Percentiles rank a stretch among this genome's conserved stretches.
These are phyloP conservation scores for Metschnikowia reukaufii DNA, from an alignment of 805 yeast species.

Conservation along the genomic window DNA sequence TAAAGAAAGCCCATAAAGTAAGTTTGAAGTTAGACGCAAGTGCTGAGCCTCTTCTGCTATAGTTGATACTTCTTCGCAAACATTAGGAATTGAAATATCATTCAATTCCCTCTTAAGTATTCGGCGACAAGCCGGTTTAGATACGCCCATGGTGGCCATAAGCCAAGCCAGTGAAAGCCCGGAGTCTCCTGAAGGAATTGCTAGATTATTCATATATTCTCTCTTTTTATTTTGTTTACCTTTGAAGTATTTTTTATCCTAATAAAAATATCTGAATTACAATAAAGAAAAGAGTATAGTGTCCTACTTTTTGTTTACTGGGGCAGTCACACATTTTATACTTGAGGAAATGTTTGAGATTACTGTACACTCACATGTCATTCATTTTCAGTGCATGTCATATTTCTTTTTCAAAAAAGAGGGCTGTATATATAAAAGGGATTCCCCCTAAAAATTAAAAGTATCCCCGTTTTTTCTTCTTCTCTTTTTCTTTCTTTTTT, in stretches of 20 bases:
- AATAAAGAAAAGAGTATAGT: too few species aligned
- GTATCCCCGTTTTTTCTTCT: not conserved
- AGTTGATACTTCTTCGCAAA: constrained; percentile 31
- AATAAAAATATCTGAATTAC: too few species aligned
- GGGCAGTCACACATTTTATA: too few species aligned
- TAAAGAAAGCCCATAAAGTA: constrained; percentile 50
- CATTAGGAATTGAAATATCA: constrained; percentile 40
- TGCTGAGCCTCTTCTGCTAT: constrained; percentile 21
- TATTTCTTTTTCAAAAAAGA: not conserved
- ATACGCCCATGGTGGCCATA: constrained; percentile 43
- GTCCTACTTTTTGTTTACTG: too few species aligned
- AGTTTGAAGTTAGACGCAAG: constrained; percentile 38
- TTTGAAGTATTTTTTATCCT: too few species aligned
- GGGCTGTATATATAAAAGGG: not conserved
- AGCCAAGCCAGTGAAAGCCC: constrained; percentile 33
- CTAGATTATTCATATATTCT: not conserved
- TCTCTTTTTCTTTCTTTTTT: too few species aligned
- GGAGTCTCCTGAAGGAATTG: constrained; percentile 5
- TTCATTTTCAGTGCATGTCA: not conserved
- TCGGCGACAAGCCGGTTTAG: constrained; percentile 25
- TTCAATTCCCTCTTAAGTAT: constrained; percentile 33
- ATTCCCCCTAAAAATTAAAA: not conserved
- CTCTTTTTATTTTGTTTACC: too few species aligned
- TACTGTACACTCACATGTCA: not conserved
- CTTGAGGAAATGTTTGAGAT: too few species aligned